Percentiles rank a stretch among this genome's conserved stretches.
These are phyloP conservation scores for Gyromitra esculenta DNA, from an alignment of 2,329 filamentous ascomycete species.

Conservation along the genomic window DNA sequence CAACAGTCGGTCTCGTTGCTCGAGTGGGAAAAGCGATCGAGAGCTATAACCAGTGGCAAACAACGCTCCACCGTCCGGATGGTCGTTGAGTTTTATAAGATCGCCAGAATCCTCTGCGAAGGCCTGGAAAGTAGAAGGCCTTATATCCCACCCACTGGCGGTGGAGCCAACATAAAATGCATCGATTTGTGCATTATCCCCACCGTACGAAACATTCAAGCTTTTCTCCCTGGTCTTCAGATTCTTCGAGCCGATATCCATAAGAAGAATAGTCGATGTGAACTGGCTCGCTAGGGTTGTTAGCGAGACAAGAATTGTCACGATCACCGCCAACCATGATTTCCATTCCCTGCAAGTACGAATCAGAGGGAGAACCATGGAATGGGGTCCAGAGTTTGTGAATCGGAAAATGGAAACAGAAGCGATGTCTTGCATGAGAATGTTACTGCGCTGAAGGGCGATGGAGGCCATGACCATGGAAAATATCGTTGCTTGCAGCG, in stretches of 20 bases:
- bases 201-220: constrained; percentile 19
- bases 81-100: background rate
- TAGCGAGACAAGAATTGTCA: constrained; percentile 17
- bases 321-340: constrained; percentile 9
- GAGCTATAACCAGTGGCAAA: constrained; percentile 26
- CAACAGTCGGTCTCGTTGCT: background rate
- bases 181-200: background rate
- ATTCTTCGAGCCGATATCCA: constrained; percentile 19
- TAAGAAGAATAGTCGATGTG: constrained; percentile 40
- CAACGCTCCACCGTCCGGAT: background rate
- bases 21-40: constrained; percentile 18
- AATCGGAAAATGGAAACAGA: constrained; percentile 40
- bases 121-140: constrained; percentile 3
- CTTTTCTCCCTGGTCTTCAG: background rate
- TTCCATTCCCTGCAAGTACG: constrained; percentile 28
- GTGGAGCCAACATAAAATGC: constrained; percentile 29
- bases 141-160: constrained; percentile 20
- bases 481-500: constrained; percentile 28
- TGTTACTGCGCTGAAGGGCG: constrained; percentile 23
- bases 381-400: constrained; percentile 32
- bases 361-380: constrained; percentile 24
- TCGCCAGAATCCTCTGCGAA: constrained; percentile 5
- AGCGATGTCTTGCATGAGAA: constrained; percentile 21
- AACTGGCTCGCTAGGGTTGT: constrained; percentile 38
- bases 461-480: constrained; percentile 42